Conservation (phyloP, 208 protist species). For the Acanthamoeba culbertsoni region DNA sequence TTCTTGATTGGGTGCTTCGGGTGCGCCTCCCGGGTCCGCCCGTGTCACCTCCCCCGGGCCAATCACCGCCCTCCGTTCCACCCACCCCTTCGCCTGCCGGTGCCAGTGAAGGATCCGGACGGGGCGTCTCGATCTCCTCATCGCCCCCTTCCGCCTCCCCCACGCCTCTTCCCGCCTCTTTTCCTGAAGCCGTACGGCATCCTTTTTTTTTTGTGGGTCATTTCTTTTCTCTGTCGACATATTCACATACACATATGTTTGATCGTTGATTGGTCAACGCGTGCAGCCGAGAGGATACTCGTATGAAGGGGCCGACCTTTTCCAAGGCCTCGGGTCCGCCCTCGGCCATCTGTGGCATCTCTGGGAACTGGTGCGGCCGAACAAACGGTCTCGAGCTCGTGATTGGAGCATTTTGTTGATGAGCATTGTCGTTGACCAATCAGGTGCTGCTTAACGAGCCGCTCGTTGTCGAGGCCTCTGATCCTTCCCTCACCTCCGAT, state of each 20-base stretch:
- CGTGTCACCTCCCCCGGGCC: neutral
- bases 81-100: neutral
- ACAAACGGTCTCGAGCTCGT: neutral
- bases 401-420: neutral
- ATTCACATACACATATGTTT: neutral
- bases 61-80: neutral
- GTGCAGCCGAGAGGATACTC: neutral
- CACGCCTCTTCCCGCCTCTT: neutral
- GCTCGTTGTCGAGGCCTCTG: neutral
- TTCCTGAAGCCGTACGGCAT: neutral
- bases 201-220: neutral
- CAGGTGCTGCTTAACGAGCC: slow-evolving; percentile 2
- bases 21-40: neutral
- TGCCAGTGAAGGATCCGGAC: no score
- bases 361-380: neutral
- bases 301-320: neutral
- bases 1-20: neutral
- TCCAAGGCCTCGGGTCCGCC: neutral
- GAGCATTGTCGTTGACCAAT: neutral
- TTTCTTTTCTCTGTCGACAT: neutral
- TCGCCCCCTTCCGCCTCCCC: neutral
- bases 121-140: neutral
- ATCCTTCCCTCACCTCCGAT: neutral
- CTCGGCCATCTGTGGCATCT: slow-evolving; percentile 38
- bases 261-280: neutral